phyloP scores from a whole-genome alignment of 139 green algal genomes.

The Chlamydomonas sp. region DNA sequence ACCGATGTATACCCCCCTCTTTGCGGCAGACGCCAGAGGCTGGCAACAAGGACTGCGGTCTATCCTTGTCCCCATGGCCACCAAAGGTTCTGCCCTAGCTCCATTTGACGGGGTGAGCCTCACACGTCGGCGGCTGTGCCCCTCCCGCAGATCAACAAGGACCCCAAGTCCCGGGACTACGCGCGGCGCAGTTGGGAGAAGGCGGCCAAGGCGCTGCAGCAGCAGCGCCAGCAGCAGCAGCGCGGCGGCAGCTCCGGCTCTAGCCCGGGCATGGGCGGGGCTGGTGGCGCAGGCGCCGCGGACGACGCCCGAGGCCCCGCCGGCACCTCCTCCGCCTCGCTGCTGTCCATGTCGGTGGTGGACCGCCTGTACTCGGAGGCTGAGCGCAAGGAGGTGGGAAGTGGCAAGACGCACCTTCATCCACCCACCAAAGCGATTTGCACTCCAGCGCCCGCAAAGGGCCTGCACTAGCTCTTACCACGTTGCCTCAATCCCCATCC shows the following conservation, averaged over 20 bases:
- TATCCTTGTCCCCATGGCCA: too few species aligned
- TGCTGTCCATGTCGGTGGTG: slow-evolving; percentile 37
- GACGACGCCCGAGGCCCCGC: neutral
- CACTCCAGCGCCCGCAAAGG: too few species aligned
- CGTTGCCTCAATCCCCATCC: too few species aligned
- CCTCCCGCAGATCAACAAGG: slow-evolving; percentile 55
- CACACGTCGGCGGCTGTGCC: slow-evolving; percentile 54
- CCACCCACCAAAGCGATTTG: neutral
- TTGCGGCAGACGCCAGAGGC: too few species aligned
- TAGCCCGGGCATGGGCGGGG: neutral
- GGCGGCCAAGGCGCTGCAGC: neutral
- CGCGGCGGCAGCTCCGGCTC: neutral
- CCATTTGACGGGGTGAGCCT: too few species aligned
- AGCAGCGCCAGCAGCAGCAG: neutral
- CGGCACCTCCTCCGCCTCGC: neutral
- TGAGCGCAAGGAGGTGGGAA: slow-evolving; percentile 21
- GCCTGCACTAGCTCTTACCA: too few species aligned
- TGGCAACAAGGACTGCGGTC: too few species aligned
- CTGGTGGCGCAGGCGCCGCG: too few species aligned
- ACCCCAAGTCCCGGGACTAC: slow-evolving; percentile 30
- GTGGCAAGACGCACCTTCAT: neutral
- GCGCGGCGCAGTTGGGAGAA: slow-evolving; percentile 44
- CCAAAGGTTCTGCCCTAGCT: too few species aligned
- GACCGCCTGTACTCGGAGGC: slow-evolving; percentile 57
- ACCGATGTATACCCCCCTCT: too few species aligned